Conservation (phyloP, 306 rosid species). For the Pyrus pyrifolia region DNA sequence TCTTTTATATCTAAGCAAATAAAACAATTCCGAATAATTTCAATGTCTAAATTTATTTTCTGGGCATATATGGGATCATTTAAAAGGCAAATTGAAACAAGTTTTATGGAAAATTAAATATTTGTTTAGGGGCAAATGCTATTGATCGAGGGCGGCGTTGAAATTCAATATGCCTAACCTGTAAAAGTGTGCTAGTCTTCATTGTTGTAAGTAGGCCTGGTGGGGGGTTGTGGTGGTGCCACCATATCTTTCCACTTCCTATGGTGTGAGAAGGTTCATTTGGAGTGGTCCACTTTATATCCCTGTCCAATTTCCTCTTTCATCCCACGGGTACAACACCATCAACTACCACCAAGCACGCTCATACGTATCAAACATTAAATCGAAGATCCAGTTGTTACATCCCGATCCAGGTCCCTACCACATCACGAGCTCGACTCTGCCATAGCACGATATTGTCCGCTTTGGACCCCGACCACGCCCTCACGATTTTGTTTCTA, state of each 20-base stretch:
- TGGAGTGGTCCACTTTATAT: conserved; percentile 5
- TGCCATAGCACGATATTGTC: too few species aligned
- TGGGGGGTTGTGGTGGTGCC: conserved; percentile 19
- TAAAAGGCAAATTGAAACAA: too few species aligned
- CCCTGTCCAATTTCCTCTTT: not conserved
- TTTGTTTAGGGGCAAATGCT: not conserved
- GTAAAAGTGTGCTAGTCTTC: not conserved
- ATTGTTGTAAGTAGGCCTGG: not conserved
- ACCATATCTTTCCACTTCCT: conserved; percentile 6
- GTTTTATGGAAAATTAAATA: too few species aligned
- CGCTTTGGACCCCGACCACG: too few species aligned
- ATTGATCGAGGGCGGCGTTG: not conserved
- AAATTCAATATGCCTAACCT: conserved; percentile 3
- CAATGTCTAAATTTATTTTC: too few species aligned
- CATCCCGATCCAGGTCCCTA: too few species aligned
- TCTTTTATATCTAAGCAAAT: too few species aligned
- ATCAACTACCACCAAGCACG: not conserved
- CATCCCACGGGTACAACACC: not conserved
- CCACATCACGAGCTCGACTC: too few species aligned
- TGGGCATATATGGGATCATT: too few species aligned
- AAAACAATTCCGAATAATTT: too few species aligned
- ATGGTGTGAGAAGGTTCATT: not conserved
- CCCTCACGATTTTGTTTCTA: too few species aligned
- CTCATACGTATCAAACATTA: not conserved
- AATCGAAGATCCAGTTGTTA: not conserved